Base-by-base conservation (phyloP, 1,139 yeast genomes). In the Candida sp. region DNA sequence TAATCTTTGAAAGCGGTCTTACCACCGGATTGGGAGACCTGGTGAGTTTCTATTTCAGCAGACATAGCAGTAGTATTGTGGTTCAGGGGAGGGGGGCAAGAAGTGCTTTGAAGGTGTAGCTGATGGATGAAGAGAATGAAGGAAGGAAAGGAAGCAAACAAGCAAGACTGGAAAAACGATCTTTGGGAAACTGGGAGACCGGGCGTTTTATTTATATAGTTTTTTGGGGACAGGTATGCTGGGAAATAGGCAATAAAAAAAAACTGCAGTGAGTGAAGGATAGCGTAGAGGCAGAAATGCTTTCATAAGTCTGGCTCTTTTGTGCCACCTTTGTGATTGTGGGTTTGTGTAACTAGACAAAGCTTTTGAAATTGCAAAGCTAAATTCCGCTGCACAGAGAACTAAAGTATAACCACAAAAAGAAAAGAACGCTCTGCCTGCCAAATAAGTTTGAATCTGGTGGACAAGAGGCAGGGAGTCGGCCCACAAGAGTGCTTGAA, bases 1-100 rank as follows among this genome's bases (percentile, higher is more conserved):
- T 83, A 89, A 70, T 90, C 92, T 77, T 90, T 94, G 83, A 90
- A 90, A 52, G 96, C 96, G 59, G 94, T 84, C 70, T 90, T 88
- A 75, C 97, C 96, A 74, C 96, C 96, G 44, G 48, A 28, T 23
- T 48, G 42, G 31, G 51, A 47, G 11, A 51, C 56, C 34, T 50
- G 17, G 27, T 47, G 48, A 28, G 37, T 44, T 44, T 44, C 45
- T 17, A 17, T 17, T 31, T 27, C 30, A 44, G 39, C 42, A 44
- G 39, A 17, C 46, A 44, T 44, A 26, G 17, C 4, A 26, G 31
- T 26, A 9, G 8, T 7, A 25, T 9, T 25, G n/a, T 40, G 35
- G 31, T 12, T 23, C 12, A 28, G 7, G 9, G n/a, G n/a, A n/a
- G n/a, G n/a, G 8, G 7, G n/a, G n/a, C 4, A 25, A 11, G 31